Evolutionary conservation across 495 filamentous ascomycete genomes (phyloP), one percentile per base, ranked within the genome.

Genomic region (Aspergillus mulundensis): DNA sequence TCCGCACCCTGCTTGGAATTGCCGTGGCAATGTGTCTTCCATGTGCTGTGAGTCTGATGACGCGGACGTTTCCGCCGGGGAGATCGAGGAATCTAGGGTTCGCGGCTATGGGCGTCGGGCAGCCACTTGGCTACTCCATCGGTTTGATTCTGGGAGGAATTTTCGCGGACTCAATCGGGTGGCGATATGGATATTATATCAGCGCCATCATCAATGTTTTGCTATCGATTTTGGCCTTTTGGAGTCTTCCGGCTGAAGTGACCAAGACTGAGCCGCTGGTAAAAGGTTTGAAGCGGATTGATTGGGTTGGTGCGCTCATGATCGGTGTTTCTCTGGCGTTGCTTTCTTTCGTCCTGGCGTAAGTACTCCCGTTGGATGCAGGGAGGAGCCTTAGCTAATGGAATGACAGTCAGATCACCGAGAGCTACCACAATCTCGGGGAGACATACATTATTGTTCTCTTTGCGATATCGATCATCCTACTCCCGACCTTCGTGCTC

Each of bases 101-200:
- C 57, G 74, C 77, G 0, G 73, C 66, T 39, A 54, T 82, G 7
- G 83, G 82, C 0, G 57, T 76, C 4, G 77, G 74, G 3, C 72
- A 77, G 52, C 77, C 78, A 0, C 38, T 84, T 18, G 83, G 81
- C 2, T 85, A 79, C 62, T 73, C 75, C 0, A 36, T 82, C 8
- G 82, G 82, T 0, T 66, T 85, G 1, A 70, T 85, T 0, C 61
- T 84, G 3, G 79, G 77, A 19, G 81, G 83, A 7, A 54, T 83
- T 7, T 78, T 84, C 43, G 34, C 41, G 1, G 52, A 60, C 15
- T 50, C 57, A 3, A 39, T 60, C 32, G 52, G 47, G 2, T 60
- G 52, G 57, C 19, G 52, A 10, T 54, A 23, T 6, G 52, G 52
- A 15, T 54, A 45, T 11, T 54, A 54, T 25, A 44, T 44, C 52